phyloP scores from a whole-genome alignment of 2,329 filamentous ascomycete species.

The Fusarium sp. region DNA sequence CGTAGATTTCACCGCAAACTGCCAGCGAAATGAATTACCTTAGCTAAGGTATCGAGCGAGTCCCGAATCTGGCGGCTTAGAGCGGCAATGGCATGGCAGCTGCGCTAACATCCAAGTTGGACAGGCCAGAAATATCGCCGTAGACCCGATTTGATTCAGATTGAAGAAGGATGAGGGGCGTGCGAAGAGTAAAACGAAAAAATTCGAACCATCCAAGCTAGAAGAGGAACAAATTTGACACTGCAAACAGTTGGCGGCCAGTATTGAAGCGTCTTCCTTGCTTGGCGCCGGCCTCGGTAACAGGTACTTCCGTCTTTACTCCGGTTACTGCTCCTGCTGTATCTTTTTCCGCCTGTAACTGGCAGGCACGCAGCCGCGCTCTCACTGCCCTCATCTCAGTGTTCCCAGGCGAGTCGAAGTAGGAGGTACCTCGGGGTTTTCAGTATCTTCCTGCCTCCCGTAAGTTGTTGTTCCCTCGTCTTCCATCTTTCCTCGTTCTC shows the following conservation, averaged over 20 bases:
- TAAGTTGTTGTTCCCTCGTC: slow-evolving; percentile 37
- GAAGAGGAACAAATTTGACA: slow-evolving; percentile 35
- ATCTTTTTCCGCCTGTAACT: slow-evolving; percentile 41
- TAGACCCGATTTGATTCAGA: slow-evolving; percentile 44
- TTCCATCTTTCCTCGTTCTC: slow-evolving; percentile 40
- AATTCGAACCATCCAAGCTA: slow-evolving; percentile 29
- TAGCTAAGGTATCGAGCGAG: neutral
- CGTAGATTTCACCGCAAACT: slow-evolving; percentile 37
- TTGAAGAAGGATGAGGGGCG: slow-evolving; percentile 20
- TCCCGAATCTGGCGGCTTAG: slow-evolving; percentile 45
- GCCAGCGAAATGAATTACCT: slow-evolving; percentile 24
- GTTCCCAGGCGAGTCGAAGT: slow-evolving; percentile 22
- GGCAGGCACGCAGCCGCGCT: slow-evolving; percentile 30
- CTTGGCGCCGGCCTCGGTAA: slow-evolving; percentile 40
- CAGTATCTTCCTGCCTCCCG: slow-evolving; percentile 32
- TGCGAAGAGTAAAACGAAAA: slow-evolving; percentile 34
- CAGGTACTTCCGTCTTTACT: slow-evolving; percentile 44
- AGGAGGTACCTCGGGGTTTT: slow-evolving; percentile 31
- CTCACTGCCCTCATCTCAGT: slow-evolving; percentile 24
- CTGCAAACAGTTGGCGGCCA: slow-evolving; percentile 46
- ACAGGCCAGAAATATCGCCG: slow-evolving; percentile 36
- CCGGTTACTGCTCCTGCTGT: slow-evolving; percentile 28
- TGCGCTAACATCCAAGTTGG: slow-evolving; percentile 39
- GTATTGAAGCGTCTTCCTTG: slow-evolving; percentile 39
- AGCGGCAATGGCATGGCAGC: slow-evolving; percentile 47